Conservation (phyloP, 306 rosid genomes). For the Ceratonia siliqua region DNA sequence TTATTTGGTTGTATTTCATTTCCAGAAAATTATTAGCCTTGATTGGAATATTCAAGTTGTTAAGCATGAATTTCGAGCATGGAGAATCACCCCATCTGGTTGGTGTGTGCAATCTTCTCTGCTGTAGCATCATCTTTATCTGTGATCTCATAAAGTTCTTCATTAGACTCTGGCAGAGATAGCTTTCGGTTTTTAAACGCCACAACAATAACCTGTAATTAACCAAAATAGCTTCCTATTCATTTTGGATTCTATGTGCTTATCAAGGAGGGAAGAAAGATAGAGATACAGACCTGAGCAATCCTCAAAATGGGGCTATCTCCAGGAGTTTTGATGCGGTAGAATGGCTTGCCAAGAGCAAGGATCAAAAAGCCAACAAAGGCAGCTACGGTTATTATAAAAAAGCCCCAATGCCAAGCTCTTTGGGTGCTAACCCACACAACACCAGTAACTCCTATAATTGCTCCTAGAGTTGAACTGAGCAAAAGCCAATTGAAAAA, state of each 20-base stretch:
- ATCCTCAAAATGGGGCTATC: slow-evolving; percentile 66
- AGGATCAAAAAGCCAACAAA: slow-evolving; percentile 56
- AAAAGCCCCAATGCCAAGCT: slow-evolving; percentile 78
- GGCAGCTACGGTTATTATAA: slow-evolving; percentile 53
- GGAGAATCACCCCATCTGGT: slow-evolving; percentile 63
- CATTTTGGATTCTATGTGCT: not conserved
- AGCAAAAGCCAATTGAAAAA: slow-evolving; percentile 70
- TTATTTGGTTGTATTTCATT: slow-evolving; percentile 30
- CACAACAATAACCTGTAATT: slow-evolving; percentile 62
- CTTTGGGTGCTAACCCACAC: slow-evolving; percentile 61
- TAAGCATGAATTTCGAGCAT: slow-evolving; percentile 19
- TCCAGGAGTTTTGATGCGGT: slow-evolving; percentile 56
- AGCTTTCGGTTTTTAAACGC: slow-evolving; percentile 64
- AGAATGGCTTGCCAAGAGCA: slow-evolving; percentile 75
- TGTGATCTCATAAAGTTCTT: slow-evolving; percentile 60
- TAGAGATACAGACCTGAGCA: slow-evolving; percentile 43
- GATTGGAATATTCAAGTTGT: slow-evolving; percentile 21
- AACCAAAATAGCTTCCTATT: not conserved
- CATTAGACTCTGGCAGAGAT: slow-evolving; percentile 47
- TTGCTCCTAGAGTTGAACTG: slow-evolving; percentile 65
- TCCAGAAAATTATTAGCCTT: slow-evolving; percentile 30
- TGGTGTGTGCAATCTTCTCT: slow-evolving; percentile 63
- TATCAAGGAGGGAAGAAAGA: not conserved
- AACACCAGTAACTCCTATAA: slow-evolving; percentile 62
- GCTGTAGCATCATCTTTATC: slow-evolving; percentile 51